Evolutionary conservation across 208 protist genomes (phyloP).

Genomic region (Acanthamoeba lenticulata): DNA sequence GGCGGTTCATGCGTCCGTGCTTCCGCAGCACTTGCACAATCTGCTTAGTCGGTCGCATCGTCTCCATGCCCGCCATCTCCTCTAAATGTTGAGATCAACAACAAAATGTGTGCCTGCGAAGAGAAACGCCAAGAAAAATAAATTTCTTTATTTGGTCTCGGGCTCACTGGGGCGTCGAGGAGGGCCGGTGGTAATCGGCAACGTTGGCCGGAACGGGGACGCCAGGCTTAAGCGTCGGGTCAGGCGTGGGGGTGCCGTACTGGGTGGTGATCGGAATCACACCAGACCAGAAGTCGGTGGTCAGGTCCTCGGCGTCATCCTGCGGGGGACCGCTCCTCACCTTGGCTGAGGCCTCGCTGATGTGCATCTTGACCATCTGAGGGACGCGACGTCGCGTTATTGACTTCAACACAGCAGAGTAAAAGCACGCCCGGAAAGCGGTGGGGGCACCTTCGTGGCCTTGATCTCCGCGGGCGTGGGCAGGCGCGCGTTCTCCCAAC

Average conservation of each 20-base stretch:
- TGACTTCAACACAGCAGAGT: neutral
- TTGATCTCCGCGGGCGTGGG: slow-evolving; percentile 50
- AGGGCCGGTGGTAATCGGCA: neutral
- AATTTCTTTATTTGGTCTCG: neutral
- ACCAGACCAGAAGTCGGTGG: neutral
- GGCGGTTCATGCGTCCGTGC: slow-evolving; percentile 31
- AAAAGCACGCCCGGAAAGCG: neutral
- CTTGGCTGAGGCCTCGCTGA: slow-evolving; percentile 42
- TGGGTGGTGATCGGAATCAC: slow-evolving; percentile 8
- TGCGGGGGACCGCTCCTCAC: neutral
- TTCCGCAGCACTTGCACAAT: slow-evolving; percentile 16
- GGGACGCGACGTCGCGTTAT: neutral
- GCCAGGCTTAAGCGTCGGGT: neutral
- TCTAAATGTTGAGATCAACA: neutral
- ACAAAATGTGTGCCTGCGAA: neutral
- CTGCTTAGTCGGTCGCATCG: slow-evolving; percentile 42
- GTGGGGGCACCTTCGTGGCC: slow-evolving; percentile 54
- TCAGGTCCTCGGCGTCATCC: slow-evolving; percentile 8
- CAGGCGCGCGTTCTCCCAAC: slow-evolving; percentile 37
- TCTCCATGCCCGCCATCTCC: neutral
- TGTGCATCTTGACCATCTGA: slow-evolving; percentile 53
- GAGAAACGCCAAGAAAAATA: neutral
- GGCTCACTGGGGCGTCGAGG: neutral
- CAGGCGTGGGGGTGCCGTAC: neutral
- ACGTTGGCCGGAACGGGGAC: neutral